Evolutionary conservation across 2,329 filamentous ascomycete species (phyloP), one percentile per base, ranked within the genome.

Genomic region (Colletotrichum godetiae): DNA sequence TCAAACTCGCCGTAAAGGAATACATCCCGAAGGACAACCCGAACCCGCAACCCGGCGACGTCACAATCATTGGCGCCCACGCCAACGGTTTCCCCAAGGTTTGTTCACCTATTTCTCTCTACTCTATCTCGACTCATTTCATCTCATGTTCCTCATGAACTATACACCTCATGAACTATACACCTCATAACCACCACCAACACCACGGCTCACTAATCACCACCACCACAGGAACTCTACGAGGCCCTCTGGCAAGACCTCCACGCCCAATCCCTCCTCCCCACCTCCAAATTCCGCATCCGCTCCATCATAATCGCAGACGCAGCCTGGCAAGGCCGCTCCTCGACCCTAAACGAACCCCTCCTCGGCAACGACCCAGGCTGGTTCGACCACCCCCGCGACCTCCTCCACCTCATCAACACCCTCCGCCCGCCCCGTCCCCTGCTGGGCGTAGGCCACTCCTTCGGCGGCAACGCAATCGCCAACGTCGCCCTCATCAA

Each of bases 71-170:
- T 68, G 95, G 90, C 12, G 92, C 93, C 5, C 95, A 98, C 83
- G 96, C 95, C 62, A 98, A 98, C 84, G 96, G 93, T 12, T 98
- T 98, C 77, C 93, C 94, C 12, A 98, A 98, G 88, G 94, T 94
- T 81, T 67, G 78, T 49, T 24, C 33, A 37, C 4, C 1, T 42
- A 11, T 31, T 11, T 13, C 15, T 22, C 6, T 52, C 19, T 3
- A 19, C 7, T 24, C 55, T 29, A 29, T 29, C 27, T 58, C 12
- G 49, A 8, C 71, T 76, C 46, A 78, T 19, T 7, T 37, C 59
- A 46, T 56, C 37, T 58, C 33, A 57, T 22, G 5, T 37, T 37
- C 13, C 27, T 24, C 62, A 70, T 6, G 12, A 19, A 53, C 12
- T 4, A 15, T 35, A 6, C 56, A 49, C 63, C 67, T n/a, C 19